phyloP scores from a whole-genome alignment of 345 rosid species.

The Euclidium syriacum region DNA sequence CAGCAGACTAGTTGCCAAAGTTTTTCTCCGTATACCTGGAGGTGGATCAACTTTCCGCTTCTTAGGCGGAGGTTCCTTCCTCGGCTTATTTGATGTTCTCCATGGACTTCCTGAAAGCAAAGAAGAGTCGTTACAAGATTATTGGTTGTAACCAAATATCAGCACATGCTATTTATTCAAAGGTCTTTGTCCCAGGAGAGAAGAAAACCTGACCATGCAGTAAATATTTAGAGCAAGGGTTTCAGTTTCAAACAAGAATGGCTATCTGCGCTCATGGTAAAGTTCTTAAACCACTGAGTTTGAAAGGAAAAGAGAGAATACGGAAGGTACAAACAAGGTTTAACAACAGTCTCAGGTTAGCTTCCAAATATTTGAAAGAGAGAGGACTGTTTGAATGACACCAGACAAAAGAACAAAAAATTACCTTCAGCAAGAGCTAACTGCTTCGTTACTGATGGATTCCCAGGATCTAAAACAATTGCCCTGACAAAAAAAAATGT shows the following conservation, averaged over 20 bases:
- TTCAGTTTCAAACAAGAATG: constrained; percentile 19
- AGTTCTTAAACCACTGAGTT: constrained; percentile 4
- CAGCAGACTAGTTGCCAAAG: constrained; percentile 4
- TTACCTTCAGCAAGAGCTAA: constrained; percentile 82
- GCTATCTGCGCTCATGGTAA: neutral
- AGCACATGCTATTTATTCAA: neutral
- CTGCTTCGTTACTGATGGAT: constrained; percentile 72
- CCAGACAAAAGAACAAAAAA: constrained; percentile 7
- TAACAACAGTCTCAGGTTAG: constrained; percentile 5
- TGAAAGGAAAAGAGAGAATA: constrained; percentile 3
- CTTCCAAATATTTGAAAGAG: neutral
- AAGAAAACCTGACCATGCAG: constrained; percentile 7
- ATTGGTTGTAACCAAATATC: neutral
- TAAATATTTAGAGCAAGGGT: constrained; percentile 11
- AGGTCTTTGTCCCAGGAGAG: constrained; percentile 10
- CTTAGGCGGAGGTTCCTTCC: constrained; percentile 74
- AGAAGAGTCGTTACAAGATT: constrained; percentile 12
- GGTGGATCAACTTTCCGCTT: constrained; percentile 79
- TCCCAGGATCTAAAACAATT: constrained; percentile 79
- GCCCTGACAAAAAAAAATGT: constrained; percentile 51
- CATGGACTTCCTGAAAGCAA: constrained; percentile 64
- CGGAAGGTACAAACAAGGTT: constrained; percentile 7
- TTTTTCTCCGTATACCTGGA: constrained; percentile 45
- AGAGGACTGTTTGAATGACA: neutral
- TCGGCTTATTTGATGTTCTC: constrained; percentile 53